Conservation (phyloP, 352 stramenopile species). For the Thalassiosira ordinaria region DNA sequence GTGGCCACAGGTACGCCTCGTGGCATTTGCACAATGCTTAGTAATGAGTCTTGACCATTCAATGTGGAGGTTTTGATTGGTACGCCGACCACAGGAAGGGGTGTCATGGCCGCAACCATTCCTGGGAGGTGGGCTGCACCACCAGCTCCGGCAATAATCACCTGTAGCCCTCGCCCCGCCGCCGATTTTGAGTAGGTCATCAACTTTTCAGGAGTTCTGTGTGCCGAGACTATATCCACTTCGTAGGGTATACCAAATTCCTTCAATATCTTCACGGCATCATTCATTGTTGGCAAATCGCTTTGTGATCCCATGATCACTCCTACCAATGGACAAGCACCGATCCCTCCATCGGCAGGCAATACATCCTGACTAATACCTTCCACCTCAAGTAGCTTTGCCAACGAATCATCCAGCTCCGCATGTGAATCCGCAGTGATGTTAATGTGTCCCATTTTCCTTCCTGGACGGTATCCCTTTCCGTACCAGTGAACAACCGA, state of each 20-base stretch:
- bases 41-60: conserved; percentile 96
- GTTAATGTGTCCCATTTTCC: conserved; percentile 98
- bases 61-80: conserved; percentile 97
- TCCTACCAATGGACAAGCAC: conserved; percentile 79
- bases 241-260: conserved; percentile 96
- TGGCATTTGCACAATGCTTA: conserved; percentile 99
- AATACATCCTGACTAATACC: conserved; percentile 67
- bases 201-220: conserved; percentile 96
- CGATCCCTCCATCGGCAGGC: conserved; percentile 53
- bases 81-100: conserved; percentile 94
- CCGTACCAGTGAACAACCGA: conserved; percentile 96
- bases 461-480: conserved; percentile 91
- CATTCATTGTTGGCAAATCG: conserved; percentile 96
- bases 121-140: conserved; percentile 97
- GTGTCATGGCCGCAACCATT: conserved; percentile 90
- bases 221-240: conserved; percentile 97
- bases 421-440: conserved; percentile 90
- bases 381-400: conserved; percentile 69
- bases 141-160: conserved; percentile 93
- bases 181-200: conserved; percentile 94
- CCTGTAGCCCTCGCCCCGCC: conserved; percentile 89
- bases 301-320: conserved; percentile 92
- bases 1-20: conserved; percentile 97
- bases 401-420: conserved; percentile 84
- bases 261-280: conserved; percentile 93